Evolutionary conservation across 2,329 filamentous ascomycete species (phyloP).

Genomic region (Penicillium paneum): DNA sequence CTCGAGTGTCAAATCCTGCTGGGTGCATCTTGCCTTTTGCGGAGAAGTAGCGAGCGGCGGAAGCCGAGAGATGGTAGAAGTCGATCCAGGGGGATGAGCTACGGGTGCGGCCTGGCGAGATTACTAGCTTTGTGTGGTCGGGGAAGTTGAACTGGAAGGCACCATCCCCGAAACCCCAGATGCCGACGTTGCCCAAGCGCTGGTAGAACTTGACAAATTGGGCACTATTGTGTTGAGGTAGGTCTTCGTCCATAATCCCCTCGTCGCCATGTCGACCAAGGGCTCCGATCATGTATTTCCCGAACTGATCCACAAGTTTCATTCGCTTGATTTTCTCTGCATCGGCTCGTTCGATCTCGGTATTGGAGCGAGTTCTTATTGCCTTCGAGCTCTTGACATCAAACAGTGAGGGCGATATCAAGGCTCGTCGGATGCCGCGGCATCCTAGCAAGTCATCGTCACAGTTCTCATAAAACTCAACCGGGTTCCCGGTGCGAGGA

Average conservation of each 20-base stretch:
- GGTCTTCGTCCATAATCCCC: slow-evolving; percentile 28
- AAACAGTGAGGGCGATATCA: slow-evolving; percentile 42
- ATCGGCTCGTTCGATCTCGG: slow-evolving; percentile 39
- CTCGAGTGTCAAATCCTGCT: slow-evolving; percentile 43
- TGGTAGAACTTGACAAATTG: slow-evolving; percentile 52
- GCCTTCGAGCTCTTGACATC: slow-evolving; percentile 35
- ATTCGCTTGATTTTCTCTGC: slow-evolving; percentile 49
- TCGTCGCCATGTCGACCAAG: slow-evolving; percentile 43
- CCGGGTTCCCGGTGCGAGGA: slow-evolving; percentile 39
- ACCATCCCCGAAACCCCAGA: slow-evolving; percentile 51
- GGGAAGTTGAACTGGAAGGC: slow-evolving; percentile 54
- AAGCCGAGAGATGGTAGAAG: slow-evolving; percentile 49
- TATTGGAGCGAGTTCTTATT: slow-evolving; percentile 34
- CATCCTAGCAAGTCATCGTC: slow-evolving; percentile 32
- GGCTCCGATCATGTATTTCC: slow-evolving; percentile 52
- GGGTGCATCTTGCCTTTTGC: slow-evolving; percentile 44
- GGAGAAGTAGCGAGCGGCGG: slow-evolving; percentile 44
- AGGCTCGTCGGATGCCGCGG: slow-evolving; percentile 41
- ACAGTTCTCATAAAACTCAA: slow-evolving; percentile 50
- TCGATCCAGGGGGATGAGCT: slow-evolving; percentile 44
- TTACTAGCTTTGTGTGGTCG: slow-evolving; percentile 52
- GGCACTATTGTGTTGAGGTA: slow-evolving; percentile 25
- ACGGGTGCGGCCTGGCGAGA: slow-evolving; percentile 41
- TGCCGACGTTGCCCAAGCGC: slow-evolving; percentile 51
- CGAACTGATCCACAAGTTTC: slow-evolving; percentile 50